Percentiles rank a stretch among this genome's conserved stretches.
Conservation (phyloP, 371 early-diverging fungal species). For the Coemansia sp. region DNA sequence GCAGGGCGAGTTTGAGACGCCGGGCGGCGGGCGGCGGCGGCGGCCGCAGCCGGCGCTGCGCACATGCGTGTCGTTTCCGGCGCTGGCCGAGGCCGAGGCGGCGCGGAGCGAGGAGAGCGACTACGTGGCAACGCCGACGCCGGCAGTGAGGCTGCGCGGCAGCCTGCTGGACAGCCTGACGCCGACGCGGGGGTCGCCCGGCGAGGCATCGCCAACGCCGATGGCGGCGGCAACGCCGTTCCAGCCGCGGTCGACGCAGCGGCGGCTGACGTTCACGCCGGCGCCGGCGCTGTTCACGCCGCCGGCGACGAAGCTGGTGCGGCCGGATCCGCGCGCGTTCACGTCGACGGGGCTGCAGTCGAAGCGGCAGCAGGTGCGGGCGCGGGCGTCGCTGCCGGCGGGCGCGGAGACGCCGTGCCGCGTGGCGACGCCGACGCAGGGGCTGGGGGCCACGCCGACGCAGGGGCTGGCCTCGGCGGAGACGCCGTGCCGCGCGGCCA, state of each 20-base stretch:
- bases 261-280: conserved; percentile 44
- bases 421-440: conserved; percentile 8
- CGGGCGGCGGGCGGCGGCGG: neutral
- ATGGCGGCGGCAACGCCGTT: conserved; percentile 5
- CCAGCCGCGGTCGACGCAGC: conserved; percentile 24
- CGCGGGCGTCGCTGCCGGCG: conserved; percentile 49
- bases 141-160: conserved; percentile 8
- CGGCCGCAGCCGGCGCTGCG: conserved; percentile 16
- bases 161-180: conserved; percentile 19
- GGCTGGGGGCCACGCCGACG: no score
- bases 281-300: conserved; percentile 48
- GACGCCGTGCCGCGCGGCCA: no score
- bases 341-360: conserved; percentile 50
- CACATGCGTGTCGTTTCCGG: conserved; percentile 37
- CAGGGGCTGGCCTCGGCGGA: no score
- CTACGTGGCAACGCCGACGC: conserved; percentile 8
- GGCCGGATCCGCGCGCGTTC: conserved; percentile 51
- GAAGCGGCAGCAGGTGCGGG: conserved; percentile 42
- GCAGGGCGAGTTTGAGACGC: conserved; percentile 3
- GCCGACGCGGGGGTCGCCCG: conserved; percentile 9
- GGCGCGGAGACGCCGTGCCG: conserved; percentile 26
- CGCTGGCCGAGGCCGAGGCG: conserved; percentile 11
- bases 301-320: conserved; percentile 52
- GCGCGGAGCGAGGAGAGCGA: neutral
- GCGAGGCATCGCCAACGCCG: conserved; percentile 3